Evolutionary conservation across 345 rosid genomes (phyloP), one percentile per base, ranked within the genome.

Genomic region (Physaria fendleri): DNA sequence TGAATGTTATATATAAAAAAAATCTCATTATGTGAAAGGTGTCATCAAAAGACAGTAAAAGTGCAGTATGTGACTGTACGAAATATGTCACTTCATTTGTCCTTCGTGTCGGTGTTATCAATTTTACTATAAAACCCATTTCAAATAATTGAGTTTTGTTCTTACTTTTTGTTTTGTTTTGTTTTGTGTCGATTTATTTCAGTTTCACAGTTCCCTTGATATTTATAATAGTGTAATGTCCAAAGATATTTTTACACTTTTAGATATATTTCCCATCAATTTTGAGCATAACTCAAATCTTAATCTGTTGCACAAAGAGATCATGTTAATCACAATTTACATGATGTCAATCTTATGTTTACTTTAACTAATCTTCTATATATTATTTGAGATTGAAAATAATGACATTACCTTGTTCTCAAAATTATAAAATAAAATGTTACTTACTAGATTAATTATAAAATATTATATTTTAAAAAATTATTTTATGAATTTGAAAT

Each of bases 31-130:
- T 3, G 16, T 42, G 57, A 22, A 66, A 47, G 4, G 57, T 66
- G 64, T 47, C 64, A 47, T 47, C 64, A 38, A 48, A 47, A 4
- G 64, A 66, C 64, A 29, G 64, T 40, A 47, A 47, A 20, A 4
- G 64, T 28, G 38, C 57, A 66, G 71, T 21, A 57, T 57, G 52
- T 4, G 11, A 49, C 30, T 48, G 44, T 56, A 56, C 64, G 25
- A n/a, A n/a, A 45, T 39, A 21, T 21, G 9, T 25, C 65, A 39
- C 51, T 57, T 66, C 65, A 52, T 59, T 50, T 59, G 66, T 25
- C 66, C 42, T 18, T 34, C 13, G 40, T 59, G 66, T 52, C 72
- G 66, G 66, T 59, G 47, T 14, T 40, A 24, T 0, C 47, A 8
- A 17, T 51, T 33, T 68, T 51, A 59, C 60, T 11, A 24, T 59